Evolutionary conservation across 2,329 filamentous ascomycete species (phyloP).

Genomic region (Alternaria consortialis): DNA sequence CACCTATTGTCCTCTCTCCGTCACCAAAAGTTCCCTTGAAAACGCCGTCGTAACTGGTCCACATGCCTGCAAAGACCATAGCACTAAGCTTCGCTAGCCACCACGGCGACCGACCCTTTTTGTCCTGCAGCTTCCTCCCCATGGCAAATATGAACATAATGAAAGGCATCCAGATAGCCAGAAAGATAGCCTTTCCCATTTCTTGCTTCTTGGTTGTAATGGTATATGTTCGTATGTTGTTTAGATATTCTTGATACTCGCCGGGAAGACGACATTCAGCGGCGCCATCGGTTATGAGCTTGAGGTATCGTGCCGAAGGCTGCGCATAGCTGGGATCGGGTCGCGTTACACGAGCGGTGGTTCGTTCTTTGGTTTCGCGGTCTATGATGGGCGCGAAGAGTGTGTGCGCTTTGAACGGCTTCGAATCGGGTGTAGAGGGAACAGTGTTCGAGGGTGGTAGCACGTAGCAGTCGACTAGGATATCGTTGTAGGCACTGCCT

Average conservation of each 20-base stretch:
- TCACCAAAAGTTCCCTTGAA: slow-evolving; percentile 80
- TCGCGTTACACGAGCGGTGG: slow-evolving; percentile 62
- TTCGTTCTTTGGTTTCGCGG: slow-evolving; percentile 26
- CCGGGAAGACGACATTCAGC: slow-evolving; percentile 79
- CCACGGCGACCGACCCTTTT: slow-evolving; percentile 71
- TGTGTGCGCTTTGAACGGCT: slow-evolving; percentile 82
- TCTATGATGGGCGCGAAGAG: slow-evolving; percentile 70
- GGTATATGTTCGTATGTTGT: slow-evolving; percentile 73
- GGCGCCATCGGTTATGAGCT: slow-evolving; percentile 80
- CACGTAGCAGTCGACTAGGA: slow-evolving; percentile 79
- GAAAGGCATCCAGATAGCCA: slow-evolving; percentile 66
- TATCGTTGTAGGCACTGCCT: slow-evolving; percentile 83
- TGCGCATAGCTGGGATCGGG: slow-evolving; percentile 78
- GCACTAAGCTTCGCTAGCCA: slow-evolving; percentile 69
- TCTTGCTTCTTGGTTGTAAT: slow-evolving; percentile 73
- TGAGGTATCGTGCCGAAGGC: slow-evolving; percentile 83
- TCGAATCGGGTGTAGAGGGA: slow-evolving; percentile 68
- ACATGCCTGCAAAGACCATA: slow-evolving; percentile 65
- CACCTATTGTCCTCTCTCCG: slow-evolving; percentile 72
- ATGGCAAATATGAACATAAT: slow-evolving; percentile 64
- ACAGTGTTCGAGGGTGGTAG: slow-evolving; percentile 68
- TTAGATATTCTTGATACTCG: slow-evolving; percentile 79
- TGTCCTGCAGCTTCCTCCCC: slow-evolving; percentile 64
- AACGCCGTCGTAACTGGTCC: slow-evolving; percentile 70
- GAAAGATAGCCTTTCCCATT: slow-evolving; percentile 71